Evolutionary conservation across 768 basidiomycete species (phyloP), one percentile per base, ranked within the genome.

Genomic region (Lentinula sp.): DNA sequence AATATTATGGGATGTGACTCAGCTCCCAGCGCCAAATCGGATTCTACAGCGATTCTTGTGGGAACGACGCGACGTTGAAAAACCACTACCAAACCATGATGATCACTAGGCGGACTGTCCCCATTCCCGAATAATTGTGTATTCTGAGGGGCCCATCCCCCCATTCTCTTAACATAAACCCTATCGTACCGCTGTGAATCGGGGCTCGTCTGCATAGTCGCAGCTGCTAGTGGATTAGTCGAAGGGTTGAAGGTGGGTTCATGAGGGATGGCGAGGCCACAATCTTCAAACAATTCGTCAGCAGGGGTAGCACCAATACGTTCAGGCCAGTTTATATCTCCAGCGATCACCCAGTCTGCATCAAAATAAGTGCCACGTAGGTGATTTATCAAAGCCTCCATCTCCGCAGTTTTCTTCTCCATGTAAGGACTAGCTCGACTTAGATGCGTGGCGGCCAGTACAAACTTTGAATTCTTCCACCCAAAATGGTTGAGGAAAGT

Each of bases 141-240:
- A 1, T n/a, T 32, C 59, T 36, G 23, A 16, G 53, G 4, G 13
- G 36, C 35, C 49, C 58, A 59, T 18, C 55, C 35, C 12, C 36
- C 49, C 15, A 18, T 51, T 12, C 32, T 42, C 59, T 61, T 62
- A 36, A 66, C 18, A 37, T 60, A 68, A 4, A 68, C 43, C 20
- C 67, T 61, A 58, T 68, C 67, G 41, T 67, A 67, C 20, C 67
- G 48, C 57, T 68, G 65, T 10, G 65, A 59, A 23, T 59, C 54
- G 16, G 41, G 16, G 36, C 60, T 56, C 50, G 64, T 59, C n/a
- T 60, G 39, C 7, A 62, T 50, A 8, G 67, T 68, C 35, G 55
- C 39, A 37, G 65, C 58, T 32, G 67, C 67, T 2, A 68, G 53
- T 10, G 37, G 15, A 54, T 68, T 68, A 13, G 43, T 36, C 6